phyloP scores from a whole-genome alignment of 768 basidiomycete genomes.

The Panaeolus papilionaceus region DNA sequence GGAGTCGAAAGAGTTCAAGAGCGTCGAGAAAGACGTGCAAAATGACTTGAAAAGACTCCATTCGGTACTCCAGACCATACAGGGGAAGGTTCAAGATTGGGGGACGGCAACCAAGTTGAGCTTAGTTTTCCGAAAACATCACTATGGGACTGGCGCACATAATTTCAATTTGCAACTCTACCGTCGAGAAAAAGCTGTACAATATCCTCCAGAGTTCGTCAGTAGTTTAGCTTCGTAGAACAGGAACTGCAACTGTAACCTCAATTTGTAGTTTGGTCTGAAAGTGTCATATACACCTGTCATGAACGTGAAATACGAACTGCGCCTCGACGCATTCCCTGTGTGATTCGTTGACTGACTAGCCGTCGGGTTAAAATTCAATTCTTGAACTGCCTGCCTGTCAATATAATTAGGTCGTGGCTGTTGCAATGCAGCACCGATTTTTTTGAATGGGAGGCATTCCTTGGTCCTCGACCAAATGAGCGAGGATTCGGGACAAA shows the following conservation, averaged over 20 bases:
- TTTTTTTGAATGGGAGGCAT: too few relatives aligned
- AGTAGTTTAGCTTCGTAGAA: neutral
- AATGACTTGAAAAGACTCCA: conserved; percentile 43
- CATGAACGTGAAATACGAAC: too few relatives aligned
- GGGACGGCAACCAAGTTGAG: conserved; percentile 59
- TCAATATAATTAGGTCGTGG: too few relatives aligned
- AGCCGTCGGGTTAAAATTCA: too few relatives aligned
- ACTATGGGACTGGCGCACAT: conserved; percentile 27
- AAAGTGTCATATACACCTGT: too few relatives aligned
- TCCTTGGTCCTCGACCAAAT: too few relatives aligned
- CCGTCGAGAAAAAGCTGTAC: conserved; percentile 46
- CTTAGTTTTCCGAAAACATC: conserved; percentile 50
- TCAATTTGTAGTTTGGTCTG: too few relatives aligned
- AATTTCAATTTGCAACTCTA: conserved; percentile 56
- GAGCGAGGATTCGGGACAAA: too few relatives aligned
- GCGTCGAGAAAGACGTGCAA: conserved; percentile 37
- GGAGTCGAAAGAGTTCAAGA: conserved; percentile 36
- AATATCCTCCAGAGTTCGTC: conserved; percentile 51
- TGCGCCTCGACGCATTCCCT: too few relatives aligned
- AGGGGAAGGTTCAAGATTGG: conserved; percentile 53
- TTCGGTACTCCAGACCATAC: conserved; percentile 48
- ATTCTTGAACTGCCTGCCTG: too few relatives aligned
- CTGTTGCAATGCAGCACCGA: too few relatives aligned
- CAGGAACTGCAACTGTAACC: neutral
- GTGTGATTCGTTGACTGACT: too few relatives aligned